Evolutionary conservation across 2,329 filamentous ascomycete species (phyloP), one percentile per base, ranked within the genome.

Genomic region (Madurella fahalii): DNA sequence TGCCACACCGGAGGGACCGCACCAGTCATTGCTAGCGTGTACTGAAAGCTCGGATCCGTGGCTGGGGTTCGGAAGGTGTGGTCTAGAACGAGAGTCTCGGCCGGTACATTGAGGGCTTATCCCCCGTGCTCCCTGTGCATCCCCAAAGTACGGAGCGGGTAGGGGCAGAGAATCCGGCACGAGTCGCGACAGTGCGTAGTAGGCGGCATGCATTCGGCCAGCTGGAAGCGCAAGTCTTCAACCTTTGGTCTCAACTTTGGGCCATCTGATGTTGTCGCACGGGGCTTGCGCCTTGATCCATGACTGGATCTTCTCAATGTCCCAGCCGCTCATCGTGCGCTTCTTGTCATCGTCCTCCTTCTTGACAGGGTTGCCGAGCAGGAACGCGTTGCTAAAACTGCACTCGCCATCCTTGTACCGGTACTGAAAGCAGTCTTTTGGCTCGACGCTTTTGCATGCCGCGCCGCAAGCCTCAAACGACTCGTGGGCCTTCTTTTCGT

Each of bases 401-500:
- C 76, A 78, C 40, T 72, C 60, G 30, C 70, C 67, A n/a, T 72
- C 60, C 31, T 67, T 62, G 61, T 69, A 77, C 31, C 65, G 66
- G 59, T 69, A 77, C 59, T 75, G 73, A 58, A 76, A 69, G 65
- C 75, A 78, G 9, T 63, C 61, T 17, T 52, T 32, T 13, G 63
- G 54, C 0, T 57, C 32, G 32, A 67, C 49, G 43, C 63, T 67
- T 40, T 71, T 61, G 62, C 81, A 84, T 2, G 75, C 74, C 30
- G 62, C 63, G 2, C 66, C 68, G 63, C 79, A 82, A 49, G 72
- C 59, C 2, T 75, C 71, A 41, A 71, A 70, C 37, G 68, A 73
- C 46, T 61, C 54, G 59, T 77, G 72, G 0, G 77, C 78, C 12
- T 67, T 57, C 60, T 69, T 68, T 63, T 79, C 74, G 3, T 67